Percentiles rank a stretch among this genome's conserved stretches.
phyloP scores from a whole-genome alignment of 352 stramenopile genomes.

The Phytophthora megakarya region DNA sequence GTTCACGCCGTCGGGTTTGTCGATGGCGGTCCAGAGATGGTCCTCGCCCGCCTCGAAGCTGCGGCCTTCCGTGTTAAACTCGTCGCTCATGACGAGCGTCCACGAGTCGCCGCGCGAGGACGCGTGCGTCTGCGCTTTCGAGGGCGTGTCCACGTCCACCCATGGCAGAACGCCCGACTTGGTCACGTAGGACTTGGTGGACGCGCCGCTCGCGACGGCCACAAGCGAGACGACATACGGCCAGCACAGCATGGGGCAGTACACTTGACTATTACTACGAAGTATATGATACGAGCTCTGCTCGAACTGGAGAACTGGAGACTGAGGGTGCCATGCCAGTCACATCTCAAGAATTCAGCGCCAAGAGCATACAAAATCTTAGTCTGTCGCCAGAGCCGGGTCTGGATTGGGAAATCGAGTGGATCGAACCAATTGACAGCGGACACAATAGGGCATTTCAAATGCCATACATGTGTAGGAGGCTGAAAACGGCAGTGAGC shows the following conservation, averaged over 20 bases:
- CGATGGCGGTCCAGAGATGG: slow-evolving; percentile 91
- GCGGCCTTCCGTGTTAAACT: slow-evolving; percentile 69
- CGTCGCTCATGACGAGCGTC: slow-evolving; percentile 80
- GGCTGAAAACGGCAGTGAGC: too few relatives aligned
- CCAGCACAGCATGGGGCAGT: slow-evolving; percentile 20
- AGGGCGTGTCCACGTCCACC: slow-evolving; percentile 65
- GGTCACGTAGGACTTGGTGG: slow-evolving; percentile 36
- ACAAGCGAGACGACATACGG: background rate
- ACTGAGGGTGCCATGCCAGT: slow-evolving; percentile 2
- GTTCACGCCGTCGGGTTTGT: slow-evolving; percentile 74
- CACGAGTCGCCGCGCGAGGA: slow-evolving; percentile 58
- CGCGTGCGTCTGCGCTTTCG: slow-evolving; percentile 37
- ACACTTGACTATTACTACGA: too few relatives aligned
- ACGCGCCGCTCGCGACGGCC: background rate
- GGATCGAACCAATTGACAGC: slow-evolving; percentile 26
- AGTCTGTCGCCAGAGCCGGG: slow-evolving; percentile 9
- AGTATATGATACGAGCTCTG: too few relatives aligned
- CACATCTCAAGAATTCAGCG: slow-evolving; percentile 9
- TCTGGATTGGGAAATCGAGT: slow-evolving; percentile 12
- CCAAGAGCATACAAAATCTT: background rate
- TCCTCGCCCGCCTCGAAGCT: slow-evolving; percentile 83
- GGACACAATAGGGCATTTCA: too few relatives aligned
- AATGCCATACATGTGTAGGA: too few relatives aligned
- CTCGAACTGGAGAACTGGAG: slow-evolving; percentile 15
- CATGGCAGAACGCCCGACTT: slow-evolving; percentile 61